These are phyloP conservation scores for Trypanosoma melophagium DNA, from an alignment of 208 protist genomes.

Conservation along the genomic window DNA sequence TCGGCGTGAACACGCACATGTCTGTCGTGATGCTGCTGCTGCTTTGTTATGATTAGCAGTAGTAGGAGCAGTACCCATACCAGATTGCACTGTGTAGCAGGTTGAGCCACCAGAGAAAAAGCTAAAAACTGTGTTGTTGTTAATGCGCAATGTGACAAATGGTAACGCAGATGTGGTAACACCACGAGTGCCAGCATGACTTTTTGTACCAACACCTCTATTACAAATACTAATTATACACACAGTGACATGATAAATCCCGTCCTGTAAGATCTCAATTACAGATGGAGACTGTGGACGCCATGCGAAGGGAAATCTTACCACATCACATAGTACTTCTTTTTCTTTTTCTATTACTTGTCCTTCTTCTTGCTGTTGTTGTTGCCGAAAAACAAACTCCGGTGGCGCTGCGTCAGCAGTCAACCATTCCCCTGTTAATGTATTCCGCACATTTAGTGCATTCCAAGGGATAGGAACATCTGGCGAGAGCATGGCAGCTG, in stretches of 20 bases:
- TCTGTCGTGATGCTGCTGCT: background rate
- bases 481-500: background rate
- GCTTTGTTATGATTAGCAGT: background rate
- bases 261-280: slow-evolving; percentile 24
- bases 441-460: slow-evolving; percentile 37
- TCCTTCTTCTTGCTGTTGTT: too few species aligned
- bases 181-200: background rate
- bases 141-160: slow-evolving; percentile 12
- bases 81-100: slow-evolving; percentile 7
- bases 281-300: slow-evolving; percentile 8
- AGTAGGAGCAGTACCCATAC: background rate
- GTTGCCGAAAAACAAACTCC: too few species aligned
- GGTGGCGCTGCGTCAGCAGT: slow-evolving; percentile 1
- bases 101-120: slow-evolving; percentile 19
- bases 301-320: slow-evolving; percentile 14
- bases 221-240: slow-evolving; percentile 33
- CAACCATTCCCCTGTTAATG: slow-evolving; percentile 48
- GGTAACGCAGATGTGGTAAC: background rate
- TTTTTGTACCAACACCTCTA: background rate
- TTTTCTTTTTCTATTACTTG: slow-evolving; percentile 4
- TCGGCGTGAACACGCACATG: background rate
- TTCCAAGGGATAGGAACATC: slow-evolving; percentile 36
- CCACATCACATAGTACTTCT: too few species aligned
- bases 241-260: slow-evolving; percentile 45
- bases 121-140: slow-evolving; percentile 18